A percentile compares a stretch with the other conserved stretches of the same genome.
phyloP scores from a whole-genome alignment of 345 rosid genomes.

The Anastatica hierochuntica region DNA sequence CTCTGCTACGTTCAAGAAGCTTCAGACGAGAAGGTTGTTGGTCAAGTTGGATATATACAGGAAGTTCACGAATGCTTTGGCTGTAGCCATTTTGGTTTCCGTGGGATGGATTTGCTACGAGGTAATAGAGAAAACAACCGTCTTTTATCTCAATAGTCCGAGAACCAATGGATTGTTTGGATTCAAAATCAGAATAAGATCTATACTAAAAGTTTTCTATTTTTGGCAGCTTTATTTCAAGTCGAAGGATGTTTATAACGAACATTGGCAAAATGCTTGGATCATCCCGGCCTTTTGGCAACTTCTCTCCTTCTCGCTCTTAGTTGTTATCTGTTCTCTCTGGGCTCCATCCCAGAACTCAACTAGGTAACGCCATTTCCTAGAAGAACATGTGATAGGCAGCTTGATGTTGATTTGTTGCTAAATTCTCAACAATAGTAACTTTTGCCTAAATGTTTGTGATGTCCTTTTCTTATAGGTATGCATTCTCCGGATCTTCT shows the following conservation, averaged over 20 bases:
- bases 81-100: slow-evolving; percentile 80
- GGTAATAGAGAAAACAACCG: slow-evolving; percentile 33
- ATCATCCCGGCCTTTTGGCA: slow-evolving; percentile 96
- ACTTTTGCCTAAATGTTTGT: background rate
- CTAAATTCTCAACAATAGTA: background rate
- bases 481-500: slow-evolving; percentile 55
- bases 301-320: slow-evolving; percentile 70
- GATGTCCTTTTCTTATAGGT: slow-evolving; percentile 34
- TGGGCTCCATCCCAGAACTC: slow-evolving; percentile 96
- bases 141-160: background rate
- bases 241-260: slow-evolving; percentile 78
- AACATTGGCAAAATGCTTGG: slow-evolving; percentile 95
- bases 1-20: slow-evolving; percentile 80
- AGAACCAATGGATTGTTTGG: background rate
- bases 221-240: slow-evolving; percentile 80
- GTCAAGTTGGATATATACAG: slow-evolving; percentile 79
- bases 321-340: slow-evolving; percentile 72
- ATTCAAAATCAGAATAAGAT: no score
- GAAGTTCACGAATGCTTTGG: slow-evolving; percentile 95
- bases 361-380: slow-evolving; percentile 46
- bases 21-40: slow-evolving; percentile 85
- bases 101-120: slow-evolving; percentile 97
- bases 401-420: background rate
- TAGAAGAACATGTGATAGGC: background rate
- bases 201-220: background rate